These are phyloP conservation scores for Mrakia hoshinonis DNA, from an alignment of 768 basidiomycete species.

Conservation along the genomic window DNA sequence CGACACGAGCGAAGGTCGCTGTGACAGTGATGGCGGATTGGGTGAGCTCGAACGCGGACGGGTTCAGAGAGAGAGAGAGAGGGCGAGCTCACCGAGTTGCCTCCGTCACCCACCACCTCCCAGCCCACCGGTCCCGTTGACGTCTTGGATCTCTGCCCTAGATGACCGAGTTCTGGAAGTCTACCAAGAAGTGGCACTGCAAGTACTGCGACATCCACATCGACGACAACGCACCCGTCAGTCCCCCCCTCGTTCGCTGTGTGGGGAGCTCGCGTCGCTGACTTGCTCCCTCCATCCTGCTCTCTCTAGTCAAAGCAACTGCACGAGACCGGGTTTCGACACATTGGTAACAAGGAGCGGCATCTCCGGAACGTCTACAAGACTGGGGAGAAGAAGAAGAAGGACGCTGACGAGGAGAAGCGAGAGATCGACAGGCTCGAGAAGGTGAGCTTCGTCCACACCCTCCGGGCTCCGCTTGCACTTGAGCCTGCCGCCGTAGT, in stretches of 20 bases:
- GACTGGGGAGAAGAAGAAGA: slow-evolving; percentile 66
- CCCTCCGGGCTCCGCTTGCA: neutral
- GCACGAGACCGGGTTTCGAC: slow-evolving; percentile 86
- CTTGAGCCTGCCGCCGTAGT: neutral
- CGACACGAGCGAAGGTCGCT: no score
- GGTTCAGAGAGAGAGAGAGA: neutral
- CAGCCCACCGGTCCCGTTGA: neutral
- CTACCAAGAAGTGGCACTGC: slow-evolving; percentile 46
- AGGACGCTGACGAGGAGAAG: slow-evolving; percentile 74
- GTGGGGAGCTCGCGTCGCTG: neutral
- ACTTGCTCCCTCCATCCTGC: neutral
- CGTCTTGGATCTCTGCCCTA: neutral
- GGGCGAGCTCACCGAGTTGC: neutral
- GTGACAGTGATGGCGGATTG: no score
- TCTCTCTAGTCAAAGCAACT: slow-evolving; percentile 64
- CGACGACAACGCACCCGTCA: slow-evolving; percentile 70
- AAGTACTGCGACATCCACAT: slow-evolving; percentile 98
- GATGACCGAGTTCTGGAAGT: slow-evolving; percentile 24
- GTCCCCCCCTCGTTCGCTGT: slow-evolving; percentile 20
- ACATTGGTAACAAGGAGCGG: slow-evolving; percentile 88
- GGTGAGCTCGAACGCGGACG: no score
- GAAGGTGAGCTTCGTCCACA: slow-evolving; percentile 46
- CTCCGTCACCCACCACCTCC: neutral
- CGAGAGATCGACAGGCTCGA: slow-evolving; percentile 80
- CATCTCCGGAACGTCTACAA: slow-evolving; percentile 91